Evolutionary conservation across 1,139 yeast genomes (phyloP), one percentile per base, ranked within the genome.

Genomic region (Suhomyces coccinellae): DNA sequence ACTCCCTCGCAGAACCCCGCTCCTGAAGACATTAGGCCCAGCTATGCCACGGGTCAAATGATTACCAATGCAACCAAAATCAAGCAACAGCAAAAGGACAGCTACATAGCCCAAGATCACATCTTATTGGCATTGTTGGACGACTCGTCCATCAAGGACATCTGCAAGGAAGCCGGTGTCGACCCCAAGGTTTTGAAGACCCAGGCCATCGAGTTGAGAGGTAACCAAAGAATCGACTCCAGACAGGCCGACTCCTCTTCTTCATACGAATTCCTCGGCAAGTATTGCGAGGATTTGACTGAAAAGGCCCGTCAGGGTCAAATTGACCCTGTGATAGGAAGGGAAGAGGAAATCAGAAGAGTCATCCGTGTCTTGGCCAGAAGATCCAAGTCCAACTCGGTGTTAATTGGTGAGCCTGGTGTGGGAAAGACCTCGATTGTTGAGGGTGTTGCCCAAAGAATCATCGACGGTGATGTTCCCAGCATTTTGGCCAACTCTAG

Each of bases 391-490:
- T 90, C 97, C 4, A 95, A 95, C 62, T 96, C 99, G 12, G 93
- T 96, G 54, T 73, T 93, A 53, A 89, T 93, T 59, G 99, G 99
- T 76, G 98, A 93, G 61, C 97, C 99, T 29, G 99, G 99, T 80
- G 97, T 93, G 43, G 99, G 99, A 76, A 93, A 93, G 71, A 95
- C 99, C 32, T 87, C 96, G 16, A 91, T 93, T 58, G 96, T 91
- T 41, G 99, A 93, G 73, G 99, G 99, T 55, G 97, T 93, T 47
- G 98, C 99, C 13, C 98, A 93, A 69, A 80, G 99, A 70, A 90
- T 93, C 52, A 84, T 93, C 50, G 97, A 93, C 60, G 89, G 88
- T 48, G 99, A 93, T 67, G 96, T 95, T 14, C 99, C 99, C 36
- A 80, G 83, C 39, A 87, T 91, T 50, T 76, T 93, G 56, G 85